Evolutionary conservation across 345 rosid species (phyloP).

Genomic region (Eucalyptus cloeziana): DNA sequence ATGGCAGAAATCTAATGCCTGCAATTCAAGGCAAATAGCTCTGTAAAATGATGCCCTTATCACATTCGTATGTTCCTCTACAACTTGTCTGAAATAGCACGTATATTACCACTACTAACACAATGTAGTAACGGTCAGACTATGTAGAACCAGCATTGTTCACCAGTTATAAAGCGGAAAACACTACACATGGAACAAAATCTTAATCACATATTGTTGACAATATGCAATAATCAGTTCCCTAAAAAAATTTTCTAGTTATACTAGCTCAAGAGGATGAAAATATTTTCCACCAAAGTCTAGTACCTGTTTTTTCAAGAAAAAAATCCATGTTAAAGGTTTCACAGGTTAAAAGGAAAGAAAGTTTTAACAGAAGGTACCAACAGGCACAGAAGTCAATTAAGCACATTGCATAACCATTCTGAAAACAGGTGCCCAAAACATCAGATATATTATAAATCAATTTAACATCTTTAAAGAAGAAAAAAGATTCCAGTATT

Average conservation of each 20-base stretch:
- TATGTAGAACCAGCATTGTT: neutral
- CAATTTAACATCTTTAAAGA: neutral
- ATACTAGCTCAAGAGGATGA: neutral
- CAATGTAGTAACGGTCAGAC: neutral
- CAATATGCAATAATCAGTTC: neutral
- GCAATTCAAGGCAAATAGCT: neutral
- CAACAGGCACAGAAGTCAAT: neutral
- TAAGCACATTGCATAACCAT: neutral
- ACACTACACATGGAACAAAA: neutral
- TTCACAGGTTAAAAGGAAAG: neutral
- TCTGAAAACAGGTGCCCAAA: neutral
- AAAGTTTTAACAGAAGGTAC: neutral
- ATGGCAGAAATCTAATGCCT: slow-evolving; percentile 81
- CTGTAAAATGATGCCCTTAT: neutral
- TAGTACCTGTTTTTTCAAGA: neutral
- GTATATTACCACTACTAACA: neutral
- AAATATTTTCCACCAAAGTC: neutral
- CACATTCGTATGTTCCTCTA: neutral
- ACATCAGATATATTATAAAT: neutral
- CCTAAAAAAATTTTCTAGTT: neutral
- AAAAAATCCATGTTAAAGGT: neutral
- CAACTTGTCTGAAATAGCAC: neutral
- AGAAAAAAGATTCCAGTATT: neutral
- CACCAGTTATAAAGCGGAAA: neutral
- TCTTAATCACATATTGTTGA: neutral